Base-by-base conservation (phyloP, 345 rosid genomes). In the Melaleuca alternifolia region DNA sequence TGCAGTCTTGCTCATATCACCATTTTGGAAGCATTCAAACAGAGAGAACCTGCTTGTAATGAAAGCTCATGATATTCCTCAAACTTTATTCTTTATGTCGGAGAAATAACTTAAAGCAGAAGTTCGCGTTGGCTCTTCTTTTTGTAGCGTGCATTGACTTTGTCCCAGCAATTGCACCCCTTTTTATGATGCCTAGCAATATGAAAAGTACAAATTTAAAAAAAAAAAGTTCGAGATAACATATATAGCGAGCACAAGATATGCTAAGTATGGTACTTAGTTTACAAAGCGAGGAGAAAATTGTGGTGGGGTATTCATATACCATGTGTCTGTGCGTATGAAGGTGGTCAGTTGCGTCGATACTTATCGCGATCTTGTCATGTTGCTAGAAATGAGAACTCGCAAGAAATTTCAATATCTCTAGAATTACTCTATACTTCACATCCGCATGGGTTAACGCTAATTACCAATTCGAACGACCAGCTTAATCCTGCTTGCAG, bases 351-450 rank as follows among this genome's bases (percentile, higher is more conserved):
- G 28, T 57, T 24, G 62, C 28, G 28, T 24, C 0, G 62, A 26
- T 5, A 4, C 11, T 14, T 57, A 5, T 7, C 0, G 14, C 0
- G 15, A 57, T 57, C 1, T 57, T 26, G 30, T 0, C 11, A 41
- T 41, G 41, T 41, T 41, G 41, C 41, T 4, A 41, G 65, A 3
- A 52, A 51, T 51, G 5, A 61, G 75, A n/a, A 61, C 41, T 33
- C 26, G 8, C 14, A 28, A 61, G 7, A 20, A 61, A 61, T 13
- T 61, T 61, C 7, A 28, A 13, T 0, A 61, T 6, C 30, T 61
- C 37, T 13, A 6, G 0, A 37, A 16, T 13, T 0, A 13, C 15
- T 13, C 30, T 1, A 7, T 59, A 28, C 37, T 61, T 61, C 2
- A 0, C 37, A n/a, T n/a, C n/a, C 1, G 41, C 75, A 13, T 37